Conservation (phyloP, 1,139 yeast genomes). For the Geotrichum cucujoidarum region DNA sequence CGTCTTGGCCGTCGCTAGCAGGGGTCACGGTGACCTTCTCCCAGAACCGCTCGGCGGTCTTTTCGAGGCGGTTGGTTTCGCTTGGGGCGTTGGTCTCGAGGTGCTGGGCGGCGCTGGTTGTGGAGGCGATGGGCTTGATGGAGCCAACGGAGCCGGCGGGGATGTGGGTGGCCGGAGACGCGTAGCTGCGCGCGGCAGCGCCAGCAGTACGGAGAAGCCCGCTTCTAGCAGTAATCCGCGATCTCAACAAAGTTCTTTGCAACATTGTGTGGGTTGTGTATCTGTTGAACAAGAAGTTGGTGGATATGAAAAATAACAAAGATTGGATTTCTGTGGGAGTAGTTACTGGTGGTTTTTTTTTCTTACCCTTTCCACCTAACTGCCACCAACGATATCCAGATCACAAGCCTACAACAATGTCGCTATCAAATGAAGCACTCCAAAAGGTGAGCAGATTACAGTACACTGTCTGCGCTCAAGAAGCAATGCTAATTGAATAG, state of each 20-base stretch:
- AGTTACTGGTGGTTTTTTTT: neutral
- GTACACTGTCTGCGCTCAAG: neutral
- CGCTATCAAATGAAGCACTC: constrained; percentile 49
- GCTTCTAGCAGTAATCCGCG: neutral
- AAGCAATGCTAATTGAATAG: constrained; percentile 19
- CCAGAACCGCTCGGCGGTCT: constrained; percentile 79
- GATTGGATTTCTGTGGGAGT: too few relatives aligned
- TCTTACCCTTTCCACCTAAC: constrained; percentile 1
- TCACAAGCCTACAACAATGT: constrained; percentile 36
- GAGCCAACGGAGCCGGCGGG: constrained; percentile 1
- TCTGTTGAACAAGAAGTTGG: too few relatives aligned
- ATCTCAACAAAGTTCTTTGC: neutral
- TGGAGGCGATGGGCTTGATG: neutral
- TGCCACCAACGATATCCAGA: too few relatives aligned
- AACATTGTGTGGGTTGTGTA: neutral
- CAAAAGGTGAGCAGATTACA: constrained; percentile 34
- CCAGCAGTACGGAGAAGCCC: neutral
- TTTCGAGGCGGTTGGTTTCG: constrained; percentile 67
- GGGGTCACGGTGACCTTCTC: constrained; percentile 56
- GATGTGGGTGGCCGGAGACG: constrained; percentile 4
- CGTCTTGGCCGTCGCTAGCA: constrained; percentile 27
- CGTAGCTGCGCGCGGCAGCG: neutral
- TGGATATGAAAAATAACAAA: constrained; percentile 1
- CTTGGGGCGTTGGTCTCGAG: constrained; percentile 33
- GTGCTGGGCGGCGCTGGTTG: constrained; percentile 12